These are phyloP conservation scores for Magnaporthiopsis poae DNA, from an alignment of 2,329 filamentous ascomycete species.

Conservation along the genomic window DNA sequence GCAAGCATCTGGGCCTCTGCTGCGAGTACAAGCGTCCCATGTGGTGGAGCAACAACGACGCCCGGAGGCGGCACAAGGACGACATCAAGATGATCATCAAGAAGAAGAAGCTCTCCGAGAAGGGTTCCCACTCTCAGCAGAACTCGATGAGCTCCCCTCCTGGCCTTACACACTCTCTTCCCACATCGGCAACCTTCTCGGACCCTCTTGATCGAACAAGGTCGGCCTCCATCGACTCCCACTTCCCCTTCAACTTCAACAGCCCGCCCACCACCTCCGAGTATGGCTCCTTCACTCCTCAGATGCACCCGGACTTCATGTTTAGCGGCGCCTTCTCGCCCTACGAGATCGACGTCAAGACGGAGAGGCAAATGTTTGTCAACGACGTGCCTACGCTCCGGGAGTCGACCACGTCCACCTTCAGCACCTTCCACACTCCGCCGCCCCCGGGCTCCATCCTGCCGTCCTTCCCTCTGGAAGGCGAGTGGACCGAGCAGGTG, in stretches of 20 bases:
- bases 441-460: constrained; percentile 60
- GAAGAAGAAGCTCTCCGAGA: constrained; percentile 87
- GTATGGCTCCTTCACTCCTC: constrained; percentile 50
- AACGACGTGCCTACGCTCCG: constrained; percentile 77
- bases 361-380: constrained; percentile 85
- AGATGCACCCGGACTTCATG: constrained; percentile 54
- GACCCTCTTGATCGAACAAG: constrained; percentile 64
- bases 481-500: constrained; percentile 63
- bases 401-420: constrained; percentile 83
- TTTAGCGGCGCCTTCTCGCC: constrained; percentile 47
- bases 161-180: constrained; percentile 69
- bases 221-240: constrained; percentile 71
- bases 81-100: constrained; percentile 96
- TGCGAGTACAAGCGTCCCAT: constrained; percentile 95
- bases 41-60: constrained; percentile 95
- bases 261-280: constrained; percentile 43
- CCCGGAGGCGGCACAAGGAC: constrained; percentile 79
- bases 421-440: constrained; percentile 79
- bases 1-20: constrained; percentile 65
- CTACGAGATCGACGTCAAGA: constrained; percentile 93
- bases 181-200: constrained; percentile 70
- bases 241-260: constrained; percentile 69
- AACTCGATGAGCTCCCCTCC: constrained; percentile 59
- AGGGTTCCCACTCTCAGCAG: constrained; percentile 52
- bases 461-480: constrained; percentile 48